These are phyloP conservation scores for Lipomyces yamanashiensis DNA, from an alignment of 805 yeast species.

Conservation along the genomic window DNA sequence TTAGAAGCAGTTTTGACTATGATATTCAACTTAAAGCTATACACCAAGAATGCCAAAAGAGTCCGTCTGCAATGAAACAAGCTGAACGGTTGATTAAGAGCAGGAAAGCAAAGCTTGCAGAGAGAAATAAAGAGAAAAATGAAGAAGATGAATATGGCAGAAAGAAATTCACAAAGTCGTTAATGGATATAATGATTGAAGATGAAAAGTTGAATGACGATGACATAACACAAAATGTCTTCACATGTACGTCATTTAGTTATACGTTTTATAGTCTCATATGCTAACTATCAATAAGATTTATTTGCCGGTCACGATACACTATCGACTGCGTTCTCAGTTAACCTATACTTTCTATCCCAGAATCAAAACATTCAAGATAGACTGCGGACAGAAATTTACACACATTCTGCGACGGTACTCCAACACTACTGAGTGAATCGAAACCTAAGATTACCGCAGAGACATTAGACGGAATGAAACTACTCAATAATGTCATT, in stretches of 20 bases:
- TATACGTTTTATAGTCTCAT: not conserved
- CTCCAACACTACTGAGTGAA: not conserved
- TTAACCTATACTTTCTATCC: conserved; percentile 17
- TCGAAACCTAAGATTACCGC: conserved; percentile 3
- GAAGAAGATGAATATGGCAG: not conserved
- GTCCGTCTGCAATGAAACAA: not conserved
- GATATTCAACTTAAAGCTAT: not conserved
- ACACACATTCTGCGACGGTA: conserved; percentile 19
- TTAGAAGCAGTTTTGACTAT: not conserved
- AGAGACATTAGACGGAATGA: conserved; percentile 18
- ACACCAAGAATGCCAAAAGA: not conserved
- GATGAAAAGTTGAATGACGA: not conserved
- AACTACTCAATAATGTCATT: conserved; percentile 23
- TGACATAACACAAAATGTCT: not conserved
- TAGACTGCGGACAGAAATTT: conserved; percentile 20
- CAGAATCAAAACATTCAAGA: conserved; percentile 16
- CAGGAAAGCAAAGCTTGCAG: not conserved
- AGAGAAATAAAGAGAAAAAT: not conserved
- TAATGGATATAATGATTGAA: not conserved
- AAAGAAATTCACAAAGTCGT: not conserved
- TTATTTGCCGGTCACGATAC: conserved; percentile 34
- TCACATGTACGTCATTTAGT: not conserved
- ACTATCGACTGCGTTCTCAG: conserved; percentile 19
- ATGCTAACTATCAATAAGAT: not conserved
- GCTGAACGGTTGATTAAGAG: not conserved